Conservation (phyloP, 495 filamentous ascomycete species). For the Paragyromitra xinjiangensis region DNA sequence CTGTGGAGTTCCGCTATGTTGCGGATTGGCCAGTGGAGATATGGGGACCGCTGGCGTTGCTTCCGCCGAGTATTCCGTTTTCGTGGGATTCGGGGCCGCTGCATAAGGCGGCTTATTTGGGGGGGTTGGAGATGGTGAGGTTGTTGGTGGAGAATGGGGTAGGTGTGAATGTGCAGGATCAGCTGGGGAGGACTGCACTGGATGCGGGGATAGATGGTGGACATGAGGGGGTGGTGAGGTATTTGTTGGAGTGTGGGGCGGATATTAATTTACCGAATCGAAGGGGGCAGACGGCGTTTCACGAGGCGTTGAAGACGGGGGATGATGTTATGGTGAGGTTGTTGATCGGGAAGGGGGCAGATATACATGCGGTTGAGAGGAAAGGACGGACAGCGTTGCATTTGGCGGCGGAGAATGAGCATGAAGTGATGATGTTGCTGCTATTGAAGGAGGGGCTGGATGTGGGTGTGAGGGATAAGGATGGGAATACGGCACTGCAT, state of each 20-base stretch:
- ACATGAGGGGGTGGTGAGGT: background rate
- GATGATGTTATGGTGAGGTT: slow-evolving; percentile 8
- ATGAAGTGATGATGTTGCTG: slow-evolving; percentile 1
- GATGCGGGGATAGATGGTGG: slow-evolving; percentile 12
- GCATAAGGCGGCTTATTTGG: slow-evolving; percentile 67
- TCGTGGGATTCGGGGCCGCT: slow-evolving; percentile 48
- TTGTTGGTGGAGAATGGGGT: slow-evolving; percentile 59
- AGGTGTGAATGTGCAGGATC: slow-evolving; percentile 18
- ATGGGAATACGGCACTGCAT: slow-evolving; percentile 9
- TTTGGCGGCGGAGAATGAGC: slow-evolving; percentile 22
- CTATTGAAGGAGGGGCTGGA: background rate
- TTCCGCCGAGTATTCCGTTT: background rate
- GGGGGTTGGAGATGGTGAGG: slow-evolving; percentile 63
- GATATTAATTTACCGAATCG: slow-evolving; percentile 21
- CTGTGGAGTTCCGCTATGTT: background rate
- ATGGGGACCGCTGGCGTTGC: background rate
- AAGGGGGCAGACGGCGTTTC: slow-evolving; percentile 11
- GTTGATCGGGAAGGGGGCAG: slow-evolving; percentile 22
- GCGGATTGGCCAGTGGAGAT: slow-evolving; percentile 2
- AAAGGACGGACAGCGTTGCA: slow-evolving; percentile 22
- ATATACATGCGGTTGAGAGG: slow-evolving; percentile 7
- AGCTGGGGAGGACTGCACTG: slow-evolving; percentile 31
- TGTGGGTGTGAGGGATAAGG: background rate
- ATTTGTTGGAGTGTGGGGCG: slow-evolving; percentile 18
- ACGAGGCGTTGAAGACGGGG: slow-evolving; percentile 15